Percentiles rank a stretch among this genome's conserved stretches.
Conservation (phyloP, 805 yeast species). For the Saccharomycopsis sp. region DNA sequence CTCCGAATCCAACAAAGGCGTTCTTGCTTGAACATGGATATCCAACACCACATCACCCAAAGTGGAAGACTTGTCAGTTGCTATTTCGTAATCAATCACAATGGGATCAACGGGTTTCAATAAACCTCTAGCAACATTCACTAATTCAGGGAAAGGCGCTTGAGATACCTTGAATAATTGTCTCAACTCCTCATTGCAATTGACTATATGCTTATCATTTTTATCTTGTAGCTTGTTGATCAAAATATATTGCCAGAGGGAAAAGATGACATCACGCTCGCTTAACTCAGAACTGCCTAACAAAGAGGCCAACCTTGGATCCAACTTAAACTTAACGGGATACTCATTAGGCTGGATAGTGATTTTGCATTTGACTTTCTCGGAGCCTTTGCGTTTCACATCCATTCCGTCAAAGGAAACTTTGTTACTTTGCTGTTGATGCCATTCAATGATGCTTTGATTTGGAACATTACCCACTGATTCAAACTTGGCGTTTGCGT, state of each 20-base stretch:
- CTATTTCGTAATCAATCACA: slow-evolving; percentile 60
- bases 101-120: slow-evolving; percentile 75
- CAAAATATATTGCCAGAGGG: slow-evolving; percentile 71
- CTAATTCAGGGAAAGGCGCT: slow-evolving; percentile 54
- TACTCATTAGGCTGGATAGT: slow-evolving; percentile 74
- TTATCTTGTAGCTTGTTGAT: slow-evolving; percentile 53
- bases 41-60: slow-evolving; percentile 77
- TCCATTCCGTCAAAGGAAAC: slow-evolving; percentile 84
- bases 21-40: slow-evolving; percentile 48
- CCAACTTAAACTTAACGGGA: slow-evolving; percentile 56
- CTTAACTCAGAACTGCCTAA: slow-evolving; percentile 73
- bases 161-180: slow-evolving; percentile 40
- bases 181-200: slow-evolving; percentile 39
- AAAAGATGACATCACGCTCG: slow-evolving; percentile 75
- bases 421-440: slow-evolving; percentile 31
- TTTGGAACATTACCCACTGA: slow-evolving; percentile 20
- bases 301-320: slow-evolving; percentile 57
- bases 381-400: slow-evolving; percentile 67
- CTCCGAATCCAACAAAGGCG: slow-evolving; percentile 28
- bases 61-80: slow-evolving; percentile 69
- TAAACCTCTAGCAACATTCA: slow-evolving; percentile 60
- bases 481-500: slow-evolving; percentile 22
- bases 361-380: slow-evolving; percentile 56
- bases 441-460: slow-evolving; percentile 70
- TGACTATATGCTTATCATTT: slow-evolving; percentile 46